Base-by-base conservation (phyloP, 148 eudicot species). In the Persicaria tinctoria region DNA sequence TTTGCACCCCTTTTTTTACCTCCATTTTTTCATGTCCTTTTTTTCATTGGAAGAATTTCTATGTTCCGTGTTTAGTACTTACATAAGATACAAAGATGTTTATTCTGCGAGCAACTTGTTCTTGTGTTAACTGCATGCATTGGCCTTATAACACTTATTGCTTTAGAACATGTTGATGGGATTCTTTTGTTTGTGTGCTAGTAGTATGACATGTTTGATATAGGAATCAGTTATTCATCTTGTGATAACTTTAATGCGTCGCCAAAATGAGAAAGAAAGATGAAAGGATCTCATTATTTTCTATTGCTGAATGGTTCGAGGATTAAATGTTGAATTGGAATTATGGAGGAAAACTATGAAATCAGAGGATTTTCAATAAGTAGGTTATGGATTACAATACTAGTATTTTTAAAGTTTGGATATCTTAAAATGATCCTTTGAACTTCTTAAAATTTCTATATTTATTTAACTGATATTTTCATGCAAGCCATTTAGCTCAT, bases 331-430 rank as follows among this genome's bases (percentile, higher is more conserved):
- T 8, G 3, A 50, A 8, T 50, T 50, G 3, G 53, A 50, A 50
- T 10, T 50, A 8, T 50, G 11, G 13, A 50, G 53, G 53, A 10
- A 10, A 57, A 18, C 63, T 57, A 18, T 57, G 32, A 57, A 16
- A 16, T 57, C 63, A 57, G 63, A 57, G 63, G 62, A 7, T 27
- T n/a, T 57, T 57, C 63, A 57, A 7, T 57, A 57, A 57, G 63
- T n/a, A 57, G 18, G 5, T n/a, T 7, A 18, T n/a, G 1, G 20
- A 8, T 0, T 55, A 4, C n/a, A n/a, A 1, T 55, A 55, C 6
- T 5, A 55, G 27, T 23, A 23, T 23, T 23, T 0, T 23, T 23
- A 23, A 23, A 23, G 27, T 54, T 54, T 10, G 14, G 18, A 14
- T 14, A 6, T 54, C 59, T 3, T 54, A 5, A 54, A 16, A 6